Conservation (phyloP, 2,329 filamentous ascomycete genomes). For the Alternaria brassicicola region DNA sequence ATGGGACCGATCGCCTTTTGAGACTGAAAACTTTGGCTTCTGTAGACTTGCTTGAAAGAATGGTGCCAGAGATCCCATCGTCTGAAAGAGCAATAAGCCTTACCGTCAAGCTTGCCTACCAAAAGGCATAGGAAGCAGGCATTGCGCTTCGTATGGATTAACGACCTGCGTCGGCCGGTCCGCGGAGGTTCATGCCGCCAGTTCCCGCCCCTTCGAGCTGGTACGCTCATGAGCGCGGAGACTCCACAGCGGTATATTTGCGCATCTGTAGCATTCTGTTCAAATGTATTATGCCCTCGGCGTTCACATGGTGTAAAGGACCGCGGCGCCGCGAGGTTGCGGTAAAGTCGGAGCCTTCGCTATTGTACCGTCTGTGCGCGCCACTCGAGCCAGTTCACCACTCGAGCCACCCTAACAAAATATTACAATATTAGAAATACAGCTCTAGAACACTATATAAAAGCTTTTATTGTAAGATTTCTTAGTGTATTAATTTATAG, state of each 20-base stretch:
- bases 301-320: neutral
- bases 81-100: neutral
- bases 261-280: conserved; percentile 1
- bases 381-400: too few species aligned
- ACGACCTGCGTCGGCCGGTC: conserved; percentile 1
- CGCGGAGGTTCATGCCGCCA: neutral
- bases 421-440: too few species aligned
- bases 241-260: conserved; percentile 10
- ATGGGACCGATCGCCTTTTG: neutral
- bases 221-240: conserved; percentile 1
- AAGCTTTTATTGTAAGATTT: too few species aligned
- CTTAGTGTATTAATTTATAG: too few species aligned
- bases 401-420: too few species aligned
- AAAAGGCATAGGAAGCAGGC: neutral
- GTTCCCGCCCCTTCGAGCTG: neutral
- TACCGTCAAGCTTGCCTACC: neutral
- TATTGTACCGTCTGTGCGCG: too few species aligned
- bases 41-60: neutral
- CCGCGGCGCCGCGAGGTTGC: neutral
- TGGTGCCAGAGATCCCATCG: neutral
- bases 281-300: neutral
- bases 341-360: neutral
- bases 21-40: neutral
- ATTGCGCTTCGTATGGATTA: neutral
- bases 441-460: too few species aligned